Evolutionary conservation across 352 stramenopile species (phyloP).

Genomic region (Phytophthora ramorum): DNA sequence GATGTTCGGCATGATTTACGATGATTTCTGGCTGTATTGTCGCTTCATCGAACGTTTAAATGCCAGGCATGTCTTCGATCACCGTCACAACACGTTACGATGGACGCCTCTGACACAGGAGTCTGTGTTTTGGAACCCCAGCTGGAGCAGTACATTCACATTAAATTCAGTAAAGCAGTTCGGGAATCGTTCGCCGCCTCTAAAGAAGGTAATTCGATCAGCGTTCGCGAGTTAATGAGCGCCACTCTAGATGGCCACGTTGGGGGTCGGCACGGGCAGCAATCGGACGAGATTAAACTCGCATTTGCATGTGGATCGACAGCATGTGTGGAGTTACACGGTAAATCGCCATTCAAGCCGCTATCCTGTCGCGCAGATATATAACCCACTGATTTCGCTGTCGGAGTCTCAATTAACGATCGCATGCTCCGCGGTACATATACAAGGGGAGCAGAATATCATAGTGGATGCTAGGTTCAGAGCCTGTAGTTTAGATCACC

Average conservation of each 20-base stretch:
- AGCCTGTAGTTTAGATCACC: constrained; percentile 10
- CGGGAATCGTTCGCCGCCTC: not conserved
- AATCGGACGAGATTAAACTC: not conserved
- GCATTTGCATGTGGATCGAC: constrained; percentile 11
- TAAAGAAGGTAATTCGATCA: constrained; percentile 13
- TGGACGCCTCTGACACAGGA: constrained; percentile 17
- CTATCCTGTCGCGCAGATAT: not conserved
- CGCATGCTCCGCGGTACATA: constrained; percentile 10
- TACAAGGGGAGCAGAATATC: constrained; percentile 6
- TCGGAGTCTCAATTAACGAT: constrained; percentile 8
- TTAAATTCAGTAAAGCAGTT: not conserved
- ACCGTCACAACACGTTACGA: not conserved
- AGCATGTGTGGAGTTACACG: constrained; percentile 7
- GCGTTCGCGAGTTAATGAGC: constrained; percentile 19
- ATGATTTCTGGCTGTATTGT: constrained; percentile 4
- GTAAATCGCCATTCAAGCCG: not conserved
- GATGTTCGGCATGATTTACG: constrained; percentile 3
- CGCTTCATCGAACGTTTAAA: not conserved
- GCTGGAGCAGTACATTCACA: constrained; percentile 14
- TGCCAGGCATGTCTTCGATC: not conserved
- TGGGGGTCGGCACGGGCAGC: constrained; percentile 3
- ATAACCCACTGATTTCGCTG: constrained; percentile 14
- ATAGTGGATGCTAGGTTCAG: constrained; percentile 18
- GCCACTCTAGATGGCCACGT: not conserved
- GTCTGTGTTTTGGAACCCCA: constrained; percentile 10